These are phyloP conservation scores for Phalaenopsis equestris DNA, from an alignment of 106 monocot species.

Conservation along the genomic window DNA sequence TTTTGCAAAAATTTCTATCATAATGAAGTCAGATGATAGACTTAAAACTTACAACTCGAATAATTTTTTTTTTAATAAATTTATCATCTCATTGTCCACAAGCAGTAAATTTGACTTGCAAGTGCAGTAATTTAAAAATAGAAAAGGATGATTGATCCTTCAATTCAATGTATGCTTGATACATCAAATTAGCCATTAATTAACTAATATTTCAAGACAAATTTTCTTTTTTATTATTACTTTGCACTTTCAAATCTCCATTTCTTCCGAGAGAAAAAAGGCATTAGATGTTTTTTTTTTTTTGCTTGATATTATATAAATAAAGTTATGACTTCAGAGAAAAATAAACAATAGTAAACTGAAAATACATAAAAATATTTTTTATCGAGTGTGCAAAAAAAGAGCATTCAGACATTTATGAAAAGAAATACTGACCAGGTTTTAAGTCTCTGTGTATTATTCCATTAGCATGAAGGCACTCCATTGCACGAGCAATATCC, in stretches of 20 bases:
- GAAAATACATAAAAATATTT: not conserved
- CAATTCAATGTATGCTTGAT: not conserved
- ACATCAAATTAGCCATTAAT: not conserved
- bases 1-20: not conserved
- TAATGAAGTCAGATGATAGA: not conserved
- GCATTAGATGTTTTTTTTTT: not conserved
- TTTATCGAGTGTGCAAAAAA: not conserved
- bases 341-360: not conserved
- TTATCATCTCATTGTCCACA: not conserved
- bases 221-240: not conserved
- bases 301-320: not conserved
- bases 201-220: not conserved
- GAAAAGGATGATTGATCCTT: not conserved
- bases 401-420: not conserved
- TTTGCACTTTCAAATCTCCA: not conserved
- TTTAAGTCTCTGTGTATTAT: slow-evolving; percentile 98
- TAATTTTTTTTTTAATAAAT: not conserved
- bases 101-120: not conserved
- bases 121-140: not conserved
- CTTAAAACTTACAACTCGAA: not conserved
- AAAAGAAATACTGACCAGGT: slow-evolving; percentile 77
- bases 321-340: not conserved
- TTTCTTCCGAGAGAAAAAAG: not conserved
- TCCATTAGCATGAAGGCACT: slow-evolving; percentile 91
- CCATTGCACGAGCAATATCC: slow-evolving; percentile 91